A percentile compares a stretch with the other conserved stretches of the same genome.
These are phyloP conservation scores for Chrysopogon serrulatus DNA, from an alignment of 176 grass and related monocot species.

Conservation along the genomic window DNA sequence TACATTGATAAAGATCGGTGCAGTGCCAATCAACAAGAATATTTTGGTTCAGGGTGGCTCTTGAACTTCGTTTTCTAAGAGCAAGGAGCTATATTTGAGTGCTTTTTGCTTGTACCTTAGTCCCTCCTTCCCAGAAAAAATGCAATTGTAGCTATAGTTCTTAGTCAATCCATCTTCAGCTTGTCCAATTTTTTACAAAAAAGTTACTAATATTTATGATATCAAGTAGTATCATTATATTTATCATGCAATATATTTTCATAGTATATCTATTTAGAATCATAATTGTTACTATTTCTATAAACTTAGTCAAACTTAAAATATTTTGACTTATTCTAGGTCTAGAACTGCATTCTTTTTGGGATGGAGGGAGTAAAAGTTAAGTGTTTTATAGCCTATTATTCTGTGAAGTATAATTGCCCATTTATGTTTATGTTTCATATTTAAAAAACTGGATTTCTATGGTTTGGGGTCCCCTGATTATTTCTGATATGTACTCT, in stretches of 20 bases:
- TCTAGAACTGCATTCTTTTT: neutral
- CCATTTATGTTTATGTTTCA: neutral
- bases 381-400: neutral
- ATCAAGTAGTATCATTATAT: neutral
- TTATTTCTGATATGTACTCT: constrained; percentile 10
- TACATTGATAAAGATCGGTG: constrained; percentile 25
- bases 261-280: neutral
- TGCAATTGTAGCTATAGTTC: neutral
- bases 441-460: neutral
- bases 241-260: neutral
- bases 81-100: neutral
- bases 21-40: neutral
- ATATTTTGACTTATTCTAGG: neutral
- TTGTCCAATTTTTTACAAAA: neutral
- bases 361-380: neutral
- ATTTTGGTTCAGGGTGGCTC: neutral
- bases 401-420: neutral
- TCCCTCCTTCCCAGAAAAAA: neutral
- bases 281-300: neutral
- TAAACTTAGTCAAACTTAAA: neutral
- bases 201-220: neutral
- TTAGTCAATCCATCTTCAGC: neutral
- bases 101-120: neutral
- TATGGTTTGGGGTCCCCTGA: neutral
- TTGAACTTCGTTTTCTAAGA: neutral